Percentiles rank a stretch among this genome's conserved stretches.
Evolutionary conservation across 1,139 yeast genomes (phyloP).

Genomic region (Yarrowia galli): DNA sequence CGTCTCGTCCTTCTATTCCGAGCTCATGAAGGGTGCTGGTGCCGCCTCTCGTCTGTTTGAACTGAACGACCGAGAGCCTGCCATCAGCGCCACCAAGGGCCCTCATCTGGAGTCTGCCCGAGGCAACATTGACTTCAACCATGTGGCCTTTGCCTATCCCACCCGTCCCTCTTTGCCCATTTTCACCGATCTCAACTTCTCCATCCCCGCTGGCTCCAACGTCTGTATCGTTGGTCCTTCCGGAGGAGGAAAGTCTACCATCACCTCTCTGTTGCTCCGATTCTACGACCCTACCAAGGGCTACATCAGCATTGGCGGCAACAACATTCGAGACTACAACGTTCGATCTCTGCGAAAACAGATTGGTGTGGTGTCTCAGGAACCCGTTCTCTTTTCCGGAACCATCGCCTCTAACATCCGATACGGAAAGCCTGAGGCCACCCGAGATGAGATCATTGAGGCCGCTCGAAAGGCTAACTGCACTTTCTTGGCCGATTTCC

Average conservation of each 20-base stretch:
- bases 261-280: slow-evolving; percentile 77
- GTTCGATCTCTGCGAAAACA: slow-evolving; percentile 75
- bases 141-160: slow-evolving; percentile 81
- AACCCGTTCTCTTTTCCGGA: slow-evolving; percentile 91
- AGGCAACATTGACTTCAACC: slow-evolving; percentile 65
- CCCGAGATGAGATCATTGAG: slow-evolving; percentile 67
- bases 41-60: slow-evolving; percentile 94
- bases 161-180: slow-evolving; percentile 79
- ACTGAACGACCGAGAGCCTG: slow-evolving; percentile 76
- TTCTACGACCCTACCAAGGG: slow-evolving; percentile 84
- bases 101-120: slow-evolving; percentile 53
- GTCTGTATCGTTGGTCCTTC: slow-evolving; percentile 96
- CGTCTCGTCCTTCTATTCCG: slow-evolving; percentile 87
- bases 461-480: slow-evolving; percentile 86
- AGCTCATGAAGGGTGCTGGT: slow-evolving; percentile 95
- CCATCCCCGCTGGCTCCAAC: slow-evolving; percentile 81
- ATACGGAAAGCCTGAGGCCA: slow-evolving; percentile 70
- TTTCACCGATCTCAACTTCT: slow-evolving; percentile 69
- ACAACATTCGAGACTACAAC: slow-evolving; percentile 70
- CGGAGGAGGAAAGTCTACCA: slow-evolving; percentile 94
- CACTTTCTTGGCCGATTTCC: slow-evolving; percentile 73
- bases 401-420: slow-evolving; percentile 84
- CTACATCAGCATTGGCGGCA: slow-evolving; percentile 68
- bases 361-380: slow-evolving; percentile 92
- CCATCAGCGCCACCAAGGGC: slow-evolving; percentile 71